phyloP scores from a whole-genome alignment of 345 rosid species.

The Salix arbutifolia region DNA sequence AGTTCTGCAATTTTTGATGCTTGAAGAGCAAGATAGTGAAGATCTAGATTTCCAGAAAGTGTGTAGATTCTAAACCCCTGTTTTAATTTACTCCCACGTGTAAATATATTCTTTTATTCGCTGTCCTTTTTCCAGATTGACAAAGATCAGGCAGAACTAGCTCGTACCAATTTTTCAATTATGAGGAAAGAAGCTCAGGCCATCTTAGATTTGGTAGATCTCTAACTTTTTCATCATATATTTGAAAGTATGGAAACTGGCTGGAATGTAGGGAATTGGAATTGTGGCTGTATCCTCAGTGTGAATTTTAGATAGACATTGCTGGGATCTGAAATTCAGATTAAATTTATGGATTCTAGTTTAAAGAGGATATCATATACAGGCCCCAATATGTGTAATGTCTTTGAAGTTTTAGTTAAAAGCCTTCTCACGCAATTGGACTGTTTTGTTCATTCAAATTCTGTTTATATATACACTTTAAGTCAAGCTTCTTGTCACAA shows the following conservation, averaged over 20 bases:
- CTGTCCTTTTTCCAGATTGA: conserved; percentile 50
- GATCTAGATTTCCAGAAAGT: conserved; percentile 83
- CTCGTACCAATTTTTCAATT: conserved; percentile 72
- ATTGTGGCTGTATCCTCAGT: background rate
- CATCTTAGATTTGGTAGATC: conserved; percentile 75
- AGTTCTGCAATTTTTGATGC: conserved; percentile 68
- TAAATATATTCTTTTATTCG: conserved; percentile 3
- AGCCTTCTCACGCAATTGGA: too few relatives aligned
- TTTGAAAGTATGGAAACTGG: background rate
- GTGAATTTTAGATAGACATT: background rate
- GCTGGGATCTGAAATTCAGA: background rate
- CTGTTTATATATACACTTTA: background rate
- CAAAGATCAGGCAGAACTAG: conserved; percentile 85
- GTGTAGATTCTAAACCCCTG: conserved; percentile 17
- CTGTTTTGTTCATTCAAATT: background rate
- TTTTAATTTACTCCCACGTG: background rate
- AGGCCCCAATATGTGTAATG: background rate
- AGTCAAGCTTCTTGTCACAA: background rate
- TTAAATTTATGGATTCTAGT: background rate
- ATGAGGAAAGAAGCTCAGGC: conserved; percentile 82
- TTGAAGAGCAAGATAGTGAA: conserved; percentile 77
- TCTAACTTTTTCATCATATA: background rate
- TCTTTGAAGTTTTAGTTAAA: background rate
- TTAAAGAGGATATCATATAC: background rate
- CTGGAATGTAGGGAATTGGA: background rate